Evolutionary conservation across 2,329 filamentous ascomycete species (phyloP).

Genomic region (Amphichorda felina): DNA sequence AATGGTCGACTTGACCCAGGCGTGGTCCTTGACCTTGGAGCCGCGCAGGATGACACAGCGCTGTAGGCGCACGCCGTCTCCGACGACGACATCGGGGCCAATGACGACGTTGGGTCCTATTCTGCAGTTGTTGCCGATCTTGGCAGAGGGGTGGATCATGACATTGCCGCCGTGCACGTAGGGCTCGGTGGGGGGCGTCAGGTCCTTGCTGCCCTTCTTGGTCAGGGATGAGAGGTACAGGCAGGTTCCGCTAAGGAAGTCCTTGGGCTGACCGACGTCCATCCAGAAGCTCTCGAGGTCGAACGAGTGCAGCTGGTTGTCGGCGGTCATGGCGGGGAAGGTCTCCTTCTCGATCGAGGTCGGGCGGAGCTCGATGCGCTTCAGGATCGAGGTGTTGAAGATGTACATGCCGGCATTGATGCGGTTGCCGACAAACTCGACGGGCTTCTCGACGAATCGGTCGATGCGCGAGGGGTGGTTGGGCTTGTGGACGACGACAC

Average conservation of each 20-base stretch:
- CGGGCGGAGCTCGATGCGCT: conserved; percentile 87
- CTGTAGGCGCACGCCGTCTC: conserved; percentile 88
- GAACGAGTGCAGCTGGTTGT: conserved; percentile 88
- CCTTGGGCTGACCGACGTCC: conserved; percentile 97
- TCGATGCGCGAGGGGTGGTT: conserved; percentile 86
- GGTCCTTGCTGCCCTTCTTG: conserved; percentile 79
- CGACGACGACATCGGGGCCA: conserved; percentile 82
- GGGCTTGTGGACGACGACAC: conserved; percentile 95
- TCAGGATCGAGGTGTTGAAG: conserved; percentile 81
- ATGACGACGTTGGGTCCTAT: conserved; percentile 97
- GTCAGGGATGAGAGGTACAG: conserved; percentile 88
- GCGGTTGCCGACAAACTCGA: conserved; percentile 96
- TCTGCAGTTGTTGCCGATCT: conserved; percentile 96
- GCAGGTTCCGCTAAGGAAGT: conserved; percentile 93
- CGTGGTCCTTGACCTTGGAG: conserved; percentile 95
- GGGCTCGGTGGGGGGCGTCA: conserved; percentile 60
- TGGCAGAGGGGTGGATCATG: conserved; percentile 83
- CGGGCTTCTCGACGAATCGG: conserved; percentile 98
- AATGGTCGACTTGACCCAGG: conserved; percentile 97
- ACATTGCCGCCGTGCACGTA: conserved; percentile 93
- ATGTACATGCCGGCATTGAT: conserved; percentile 99
- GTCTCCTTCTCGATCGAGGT: conserved; percentile 98
- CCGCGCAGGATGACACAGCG: conserved; percentile 81
- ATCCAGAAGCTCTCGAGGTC: conserved; percentile 98
- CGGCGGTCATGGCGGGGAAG: conserved; percentile 85